A percentile compares a stretch with the other conserved stretches of the same genome.
Evolutionary conservation across 2,329 filamentous ascomycete genomes (phyloP).

Genomic region (Aureobasidium sp.): DNA sequence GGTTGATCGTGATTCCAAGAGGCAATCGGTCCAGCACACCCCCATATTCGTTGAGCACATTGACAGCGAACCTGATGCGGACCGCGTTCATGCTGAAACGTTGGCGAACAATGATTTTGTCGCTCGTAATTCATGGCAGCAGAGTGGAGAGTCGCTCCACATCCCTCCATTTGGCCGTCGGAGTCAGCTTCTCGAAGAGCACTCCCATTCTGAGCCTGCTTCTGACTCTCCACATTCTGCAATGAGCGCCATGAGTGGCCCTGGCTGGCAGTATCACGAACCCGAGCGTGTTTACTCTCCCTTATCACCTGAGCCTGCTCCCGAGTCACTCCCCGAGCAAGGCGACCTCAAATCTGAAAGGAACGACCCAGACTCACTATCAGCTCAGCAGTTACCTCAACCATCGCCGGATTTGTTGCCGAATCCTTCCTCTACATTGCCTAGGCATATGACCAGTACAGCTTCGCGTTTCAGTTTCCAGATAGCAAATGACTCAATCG

Average conservation of each 20-base stretch:
- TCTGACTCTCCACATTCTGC: conserved; percentile 14
- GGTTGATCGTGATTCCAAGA: background rate
- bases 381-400: background rate
- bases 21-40: conserved; percentile 36
- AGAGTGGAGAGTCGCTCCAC: conserved; percentile 22
- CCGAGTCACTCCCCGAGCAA: background rate
- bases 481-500: conserved; percentile 59
- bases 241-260: conserved; percentile 11
- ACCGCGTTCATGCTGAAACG: conserved; percentile 37
- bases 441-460: conserved; percentile 49
- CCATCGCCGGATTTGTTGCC: background rate
- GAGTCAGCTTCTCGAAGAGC: conserved; percentile 24
- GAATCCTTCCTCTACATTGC: conserved; percentile 17
- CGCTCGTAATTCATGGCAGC: conserved; percentile 32
- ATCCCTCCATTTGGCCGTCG: conserved; percentile 27
- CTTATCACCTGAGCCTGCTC: conserved; percentile 9
- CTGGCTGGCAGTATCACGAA: conserved; percentile 1
- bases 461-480: conserved; percentile 78
- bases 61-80: conserved; percentile 40
- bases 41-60: conserved; percentile 56
- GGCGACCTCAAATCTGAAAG: background rate
- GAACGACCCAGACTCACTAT: background rate
- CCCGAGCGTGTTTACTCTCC: conserved; percentile 7
- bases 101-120: conserved; percentile 41
- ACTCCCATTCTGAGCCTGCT: conserved; percentile 16